These are phyloP conservation scores for Didymosphaeria variabile DNA, from an alignment of 2,329 filamentous ascomycete genomes.

Conservation along the genomic window DNA sequence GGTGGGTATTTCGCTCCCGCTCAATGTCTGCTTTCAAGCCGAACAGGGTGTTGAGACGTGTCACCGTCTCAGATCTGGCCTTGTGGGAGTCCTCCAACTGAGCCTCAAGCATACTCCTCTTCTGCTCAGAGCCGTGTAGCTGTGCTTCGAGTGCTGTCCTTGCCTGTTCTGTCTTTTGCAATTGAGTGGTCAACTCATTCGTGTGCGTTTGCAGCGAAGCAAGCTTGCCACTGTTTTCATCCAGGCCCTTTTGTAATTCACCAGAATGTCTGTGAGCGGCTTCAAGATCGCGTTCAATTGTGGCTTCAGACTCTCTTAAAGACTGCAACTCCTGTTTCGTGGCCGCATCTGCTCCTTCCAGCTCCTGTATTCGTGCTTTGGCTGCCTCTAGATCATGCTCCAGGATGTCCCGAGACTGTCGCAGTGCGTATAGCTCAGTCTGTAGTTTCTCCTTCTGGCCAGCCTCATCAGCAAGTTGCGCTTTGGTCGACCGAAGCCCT, in stretches of 20 bases:
- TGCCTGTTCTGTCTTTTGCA: constrained; percentile 32
- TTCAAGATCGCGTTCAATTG: constrained; percentile 32
- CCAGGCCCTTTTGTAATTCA: constrained; percentile 31
- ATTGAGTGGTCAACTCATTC: constrained; percentile 28
- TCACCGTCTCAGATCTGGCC: constrained; percentile 26
- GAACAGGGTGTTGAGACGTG: constrained; percentile 21
- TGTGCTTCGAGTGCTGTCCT: constrained; percentile 29
- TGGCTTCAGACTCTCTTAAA: constrained; percentile 29
- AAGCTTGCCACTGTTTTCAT: constrained; percentile 35
- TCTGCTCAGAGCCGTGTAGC: constrained; percentile 32
- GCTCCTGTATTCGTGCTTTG: constrained; percentile 26
- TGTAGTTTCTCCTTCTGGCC: constrained; percentile 26
- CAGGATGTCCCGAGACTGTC: constrained; percentile 24
- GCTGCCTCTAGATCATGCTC: constrained; percentile 33
- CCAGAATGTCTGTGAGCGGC: constrained; percentile 29
- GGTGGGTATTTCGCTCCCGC: constrained; percentile 34
- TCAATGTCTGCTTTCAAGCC: constrained; percentile 31
- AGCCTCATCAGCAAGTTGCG: constrained; percentile 25
- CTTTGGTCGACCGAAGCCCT: constrained; percentile 26
- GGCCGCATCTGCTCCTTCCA: constrained; percentile 29
- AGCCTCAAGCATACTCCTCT: constrained; percentile 25
- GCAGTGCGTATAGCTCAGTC: constrained; percentile 33
- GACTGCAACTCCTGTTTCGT: constrained; percentile 30
- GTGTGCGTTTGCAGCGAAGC: constrained; percentile 31
- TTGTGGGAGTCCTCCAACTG: constrained; percentile 30